Evolutionary conservation across 305 asterid species (phyloP).

Genomic region (Stenogyne calaminthoides): DNA sequence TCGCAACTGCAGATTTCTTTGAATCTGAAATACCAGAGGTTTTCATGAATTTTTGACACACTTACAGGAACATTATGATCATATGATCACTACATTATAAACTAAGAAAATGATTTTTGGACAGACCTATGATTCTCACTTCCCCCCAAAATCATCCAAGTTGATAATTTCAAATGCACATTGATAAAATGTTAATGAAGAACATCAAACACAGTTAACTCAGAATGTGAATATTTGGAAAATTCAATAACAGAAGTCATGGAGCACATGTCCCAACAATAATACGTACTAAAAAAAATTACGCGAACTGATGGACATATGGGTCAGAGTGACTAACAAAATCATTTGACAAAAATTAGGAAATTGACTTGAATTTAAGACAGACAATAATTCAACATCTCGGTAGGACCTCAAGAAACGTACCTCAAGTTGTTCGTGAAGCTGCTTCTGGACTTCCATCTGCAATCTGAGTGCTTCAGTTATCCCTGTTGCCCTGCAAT

Average conservation of each 20-base stretch:
- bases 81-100: background rate
- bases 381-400: background rate
- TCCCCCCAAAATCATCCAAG: background rate
- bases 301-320: background rate
- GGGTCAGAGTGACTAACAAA: background rate
- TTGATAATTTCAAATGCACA: background rate
- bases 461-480: constrained; percentile 70
- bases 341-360: background rate
- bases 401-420: constrained; percentile 15
- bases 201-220: background rate
- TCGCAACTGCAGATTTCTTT: constrained; percentile 73
- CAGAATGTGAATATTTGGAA: background rate
- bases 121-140: background rate
- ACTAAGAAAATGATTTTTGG: background rate
- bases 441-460: constrained; percentile 82
- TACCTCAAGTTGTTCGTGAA: constrained; percentile 85
- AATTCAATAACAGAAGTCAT: background rate
- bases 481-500: constrained; percentile 58
- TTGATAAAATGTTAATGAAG: background rate
- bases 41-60: background rate
- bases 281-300: background rate
- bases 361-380: background rate
- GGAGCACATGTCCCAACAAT: background rate
- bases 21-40: constrained; percentile 53
- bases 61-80: background rate